Evolutionary conservation across 169 alveolate genomes (phyloP), one percentile per base, ranked within the genome.

Genomic region (Plasmodium yoelii): DNA sequence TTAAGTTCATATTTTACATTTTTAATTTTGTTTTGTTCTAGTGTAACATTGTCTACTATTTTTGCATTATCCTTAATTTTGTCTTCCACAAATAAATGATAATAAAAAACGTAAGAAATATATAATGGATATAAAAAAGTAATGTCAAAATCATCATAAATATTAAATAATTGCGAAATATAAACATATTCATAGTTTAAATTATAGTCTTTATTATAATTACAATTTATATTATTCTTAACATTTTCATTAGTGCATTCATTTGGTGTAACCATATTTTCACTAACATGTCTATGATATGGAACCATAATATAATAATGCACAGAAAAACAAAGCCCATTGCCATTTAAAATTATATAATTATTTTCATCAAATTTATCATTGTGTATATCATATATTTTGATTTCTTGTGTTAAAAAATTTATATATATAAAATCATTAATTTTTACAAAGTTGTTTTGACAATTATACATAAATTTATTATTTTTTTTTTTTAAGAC

Each of bases 401-500:
- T 86, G 5, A 86, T 73, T 86, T 86, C 77, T 86, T 86, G 91
- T 18, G 91, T 86, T 86, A 86, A 86, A 53, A 86, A 86, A 44
- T 86, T 86, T 18, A 86, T 73, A 19, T 39, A 61, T 15, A 86
- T n/a, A 73, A 44, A 86, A 86, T 86, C 80, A 63, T 86, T 65
- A 28, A 86, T 63, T 47, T 86, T 49, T 19, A 86, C 46, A 86
- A 69, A 86, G 49, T 63, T 44, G 34, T 57, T 73, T 19, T 68
- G 57, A 3, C 42, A 3, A 34, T 34, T 34, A 7, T 34, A 34
- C 4, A 34, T 34, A 47, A 39, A 57, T 26, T 46, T 42, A 22
- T 86, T 0, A 47, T 86, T 69, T 34, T 63, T 42, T 59, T 46
- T 68, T 61, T 70, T 39, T 15, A 19, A 12, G n/a, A 86, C 10